Base-by-base conservation (phyloP, 164 flowering plant species). In the Kingdonia uniflora region DNA sequence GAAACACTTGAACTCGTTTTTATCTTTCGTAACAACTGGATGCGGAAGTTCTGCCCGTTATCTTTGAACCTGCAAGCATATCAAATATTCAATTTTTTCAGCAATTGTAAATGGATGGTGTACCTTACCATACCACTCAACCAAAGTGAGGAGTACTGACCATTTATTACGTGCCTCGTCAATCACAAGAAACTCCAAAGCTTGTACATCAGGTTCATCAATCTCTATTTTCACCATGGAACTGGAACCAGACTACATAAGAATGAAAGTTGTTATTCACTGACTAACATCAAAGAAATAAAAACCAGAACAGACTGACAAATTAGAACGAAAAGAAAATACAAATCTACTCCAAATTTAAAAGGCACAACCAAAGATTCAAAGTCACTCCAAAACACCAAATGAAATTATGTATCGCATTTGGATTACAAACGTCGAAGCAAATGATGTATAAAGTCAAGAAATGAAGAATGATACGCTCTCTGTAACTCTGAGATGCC, bases 151-250 rank as follows among this genome's bases (percentile, higher is more conserved):
- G 6, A 43, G 49, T 48, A 44, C 83, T 58, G 52, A 81, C 95
- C 95, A 86, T 60, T 74, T 78, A 58, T 83, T 83, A 33, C 57
- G 71, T 52, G 76, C 53, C 70, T 88, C 95, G 55, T 87, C 88
- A 55, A 76, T 33, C 49, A 92, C 68, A 58, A 92, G 94, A 73
- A 92, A 92, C 67, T 92, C 96, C 42, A 92, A 65, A 39, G 88
- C 95, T 79, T 78, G 68, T 65, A 82, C 72, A 38, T 71, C 58
- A 51, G 85, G 87, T 66, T 88, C 96, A 52, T 80, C 80, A 58
- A 92, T 72, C 76, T 88, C 96, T 62, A 92, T 56, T 45, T 64
- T 82, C 65, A 88, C 61, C 61, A 55, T 58, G 45, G 82, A 74
- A 60, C 67, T 62, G 48, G 82, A 59, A 42, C 86, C 95, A 64